Conservation (phyloP, 2,329 filamentous ascomycete genomes). For the Metarhizium brunneum region DNA sequence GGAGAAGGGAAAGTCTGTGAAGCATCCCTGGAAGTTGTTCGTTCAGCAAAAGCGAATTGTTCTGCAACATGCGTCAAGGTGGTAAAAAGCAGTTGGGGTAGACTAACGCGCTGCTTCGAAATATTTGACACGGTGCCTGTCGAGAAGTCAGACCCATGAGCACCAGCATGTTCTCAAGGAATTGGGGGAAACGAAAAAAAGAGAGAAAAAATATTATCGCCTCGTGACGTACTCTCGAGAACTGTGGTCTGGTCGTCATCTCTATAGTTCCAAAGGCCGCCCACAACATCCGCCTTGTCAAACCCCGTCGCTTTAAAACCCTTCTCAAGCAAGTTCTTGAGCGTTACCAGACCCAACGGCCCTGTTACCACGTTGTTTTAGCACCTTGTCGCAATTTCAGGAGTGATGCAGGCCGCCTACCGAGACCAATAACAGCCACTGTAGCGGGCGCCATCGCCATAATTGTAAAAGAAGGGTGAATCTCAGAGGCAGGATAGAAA, state of each 20-base stretch:
- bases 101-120: conserved; percentile 19
- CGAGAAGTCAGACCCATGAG: not conserved
- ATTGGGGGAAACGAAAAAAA: no score
- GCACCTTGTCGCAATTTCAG: not conserved
- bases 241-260: conserved; percentile 28
- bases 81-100: not conserved
- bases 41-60: no score
- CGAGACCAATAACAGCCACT: not conserved
- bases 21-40: conserved; percentile 18
- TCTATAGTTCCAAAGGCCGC: conserved; percentile 34
- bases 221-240: conserved; percentile 19
- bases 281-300: conserved; percentile 29
- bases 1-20: conserved; percentile 25
- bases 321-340: conserved; percentile 33
- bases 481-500: not conserved
- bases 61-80: no score
- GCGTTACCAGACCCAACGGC: conserved; percentile 25
- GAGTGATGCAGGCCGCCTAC: not conserved
- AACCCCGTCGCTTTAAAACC: conserved; percentile 34
- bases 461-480: not conserved
- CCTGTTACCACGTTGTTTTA: conserved; percentile 11
- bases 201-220: no score
- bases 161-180: not conserved
- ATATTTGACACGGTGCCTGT: conserved; percentile 22
- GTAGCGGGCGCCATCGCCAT: not conserved